These are phyloP conservation scores for Leccinum pellstonianum DNA, from an alignment of 768 basidiomycete genomes.

Conservation along the genomic window DNA sequence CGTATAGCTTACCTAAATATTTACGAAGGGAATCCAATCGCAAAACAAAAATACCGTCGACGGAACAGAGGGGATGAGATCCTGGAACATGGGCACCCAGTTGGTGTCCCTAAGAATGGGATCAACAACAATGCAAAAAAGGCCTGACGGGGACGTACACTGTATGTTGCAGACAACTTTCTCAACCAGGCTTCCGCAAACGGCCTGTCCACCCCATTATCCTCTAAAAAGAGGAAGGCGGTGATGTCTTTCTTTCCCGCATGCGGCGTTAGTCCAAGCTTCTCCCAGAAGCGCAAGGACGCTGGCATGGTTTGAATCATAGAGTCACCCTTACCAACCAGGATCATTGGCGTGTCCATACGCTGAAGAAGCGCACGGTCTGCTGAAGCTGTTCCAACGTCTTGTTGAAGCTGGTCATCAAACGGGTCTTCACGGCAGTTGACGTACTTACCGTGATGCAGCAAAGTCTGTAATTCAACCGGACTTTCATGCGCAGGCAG, in stretches of 20 bases:
- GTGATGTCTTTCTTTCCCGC: conserved; percentile 70
- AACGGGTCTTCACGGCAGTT: not conserved
- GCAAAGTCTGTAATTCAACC: conserved; percentile 44
- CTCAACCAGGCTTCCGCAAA: conserved; percentile 62
- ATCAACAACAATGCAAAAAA: conserved; percentile 12
- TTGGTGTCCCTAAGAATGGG: conserved; percentile 52
- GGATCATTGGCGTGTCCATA: conserved; percentile 56
- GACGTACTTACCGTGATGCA: conserved; percentile 35
- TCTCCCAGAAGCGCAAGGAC: conserved; percentile 83
- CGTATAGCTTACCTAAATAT: conserved; percentile 47
- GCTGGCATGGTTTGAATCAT: conserved; percentile 69
- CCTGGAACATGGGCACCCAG: conserved; percentile 60
- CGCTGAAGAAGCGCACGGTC: conserved; percentile 24
- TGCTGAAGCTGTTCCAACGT: conserved; percentile 1
- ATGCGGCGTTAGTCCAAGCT: conserved; percentile 69
- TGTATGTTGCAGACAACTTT: conserved; percentile 51
- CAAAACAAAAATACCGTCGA: conserved; percentile 60
- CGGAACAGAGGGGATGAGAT: conserved; percentile 42
- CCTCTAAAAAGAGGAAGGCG: conserved; percentile 69
- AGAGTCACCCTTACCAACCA: conserved; percentile 65
- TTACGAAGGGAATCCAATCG: conserved; percentile 74
- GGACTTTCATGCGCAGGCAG: conserved; percentile 41
- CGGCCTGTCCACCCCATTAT: conserved; percentile 45
- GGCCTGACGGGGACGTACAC: conserved; percentile 46
- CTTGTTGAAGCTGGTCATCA: conserved; percentile 3